Conservation (phyloP, 1,139 yeast genomes). For the Saccharomyces hybrid region DNA sequence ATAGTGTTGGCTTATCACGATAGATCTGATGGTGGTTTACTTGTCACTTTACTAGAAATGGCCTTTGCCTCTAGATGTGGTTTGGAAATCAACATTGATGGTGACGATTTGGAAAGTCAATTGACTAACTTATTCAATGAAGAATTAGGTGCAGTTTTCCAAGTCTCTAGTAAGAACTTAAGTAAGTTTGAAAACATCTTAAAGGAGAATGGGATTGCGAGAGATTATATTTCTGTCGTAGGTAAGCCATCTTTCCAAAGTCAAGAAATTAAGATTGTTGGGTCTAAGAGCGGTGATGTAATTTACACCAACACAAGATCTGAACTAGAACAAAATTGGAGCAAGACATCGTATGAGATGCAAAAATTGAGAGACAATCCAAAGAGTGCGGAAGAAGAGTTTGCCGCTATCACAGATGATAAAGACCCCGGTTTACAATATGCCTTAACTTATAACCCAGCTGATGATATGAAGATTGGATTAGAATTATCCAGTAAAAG, state of each 20-base stretch:
- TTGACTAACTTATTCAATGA: constrained; percentile 72
- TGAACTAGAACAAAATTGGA: constrained; percentile 75
- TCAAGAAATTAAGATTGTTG: constrained; percentile 46
- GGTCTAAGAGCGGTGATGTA: constrained; percentile 35
- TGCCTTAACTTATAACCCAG: constrained; percentile 61
- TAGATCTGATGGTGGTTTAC: constrained; percentile 93
- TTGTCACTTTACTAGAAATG: constrained; percentile 85
- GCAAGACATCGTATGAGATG: constrained; percentile 80
- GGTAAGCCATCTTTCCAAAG: constrained; percentile 54
- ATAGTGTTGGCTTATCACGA: constrained; percentile 88
- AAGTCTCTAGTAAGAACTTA: constrained; percentile 50
- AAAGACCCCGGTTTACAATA: constrained; percentile 85
- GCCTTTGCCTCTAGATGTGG: constrained; percentile 95
- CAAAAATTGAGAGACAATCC: constrained; percentile 96
- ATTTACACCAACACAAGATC: constrained; percentile 53
- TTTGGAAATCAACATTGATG: constrained; percentile 39
- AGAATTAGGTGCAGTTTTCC: constrained; percentile 96
- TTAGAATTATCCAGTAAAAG: constrained; percentile 35
- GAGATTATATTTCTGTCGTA: constrained; percentile 49
- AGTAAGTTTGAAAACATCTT: constrained; percentile 51
- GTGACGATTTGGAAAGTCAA: constrained; percentile 30
- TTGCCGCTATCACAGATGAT: constrained; percentile 63
- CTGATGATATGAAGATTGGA: constrained; percentile 36
- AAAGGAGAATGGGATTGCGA: constrained; percentile 49
- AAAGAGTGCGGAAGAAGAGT: constrained; percentile 80